A percentile compares a stretch with the other conserved stretches of the same genome.
Conservation (phyloP, 1,139 yeast genomes). For the Wickerhamomyces sp. region DNA sequence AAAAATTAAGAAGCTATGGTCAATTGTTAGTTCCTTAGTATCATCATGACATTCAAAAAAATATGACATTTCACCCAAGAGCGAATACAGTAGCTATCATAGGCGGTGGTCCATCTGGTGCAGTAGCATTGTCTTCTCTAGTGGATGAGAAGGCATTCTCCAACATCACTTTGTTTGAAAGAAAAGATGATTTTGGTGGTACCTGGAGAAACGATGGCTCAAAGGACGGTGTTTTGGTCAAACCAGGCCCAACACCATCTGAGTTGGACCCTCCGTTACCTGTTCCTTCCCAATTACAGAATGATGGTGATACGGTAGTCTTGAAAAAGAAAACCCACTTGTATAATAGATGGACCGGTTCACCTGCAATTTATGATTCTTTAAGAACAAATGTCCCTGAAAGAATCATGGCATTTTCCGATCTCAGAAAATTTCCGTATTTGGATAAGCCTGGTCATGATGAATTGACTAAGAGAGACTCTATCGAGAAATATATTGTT, state of each 20-base stretch:
- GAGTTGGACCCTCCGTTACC: slow-evolving; percentile 12
- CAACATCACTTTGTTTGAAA: slow-evolving; percentile 30
- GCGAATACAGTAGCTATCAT: slow-evolving; percentile 22
- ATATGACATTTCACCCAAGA: not conserved
- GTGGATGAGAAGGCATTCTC: slow-evolving; percentile 20
- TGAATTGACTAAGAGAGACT: slow-evolving; percentile 5
- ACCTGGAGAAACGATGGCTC: slow-evolving; percentile 26
- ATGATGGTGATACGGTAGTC: slow-evolving; percentile 14
- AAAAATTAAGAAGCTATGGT: no score
- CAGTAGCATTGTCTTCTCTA: slow-evolving; percentile 7
- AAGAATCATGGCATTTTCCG: slow-evolving; percentile 37
- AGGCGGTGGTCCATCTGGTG: slow-evolving; percentile 30
- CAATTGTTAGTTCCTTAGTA: no score
- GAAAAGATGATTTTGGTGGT: slow-evolving; percentile 28
- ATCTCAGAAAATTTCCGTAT: slow-evolving; percentile 15
- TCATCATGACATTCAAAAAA: no score
- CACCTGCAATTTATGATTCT: slow-evolving; percentile 33
- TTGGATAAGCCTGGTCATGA: slow-evolving; percentile 5
- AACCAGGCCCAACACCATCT: slow-evolving; percentile 15
- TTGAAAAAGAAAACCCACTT: not conserved
- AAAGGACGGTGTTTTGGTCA: slow-evolving; percentile 12
- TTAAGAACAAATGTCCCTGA: slow-evolving; percentile 44
- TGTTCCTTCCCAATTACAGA: slow-evolving; percentile 9
- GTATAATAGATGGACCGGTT: not conserved
- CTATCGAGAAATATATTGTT: slow-evolving; percentile 30